These are phyloP conservation scores for Cryptococcus amylolentus DNA, from an alignment of 1,284 basidiomycete genomes.

Conservation along the genomic window DNA sequence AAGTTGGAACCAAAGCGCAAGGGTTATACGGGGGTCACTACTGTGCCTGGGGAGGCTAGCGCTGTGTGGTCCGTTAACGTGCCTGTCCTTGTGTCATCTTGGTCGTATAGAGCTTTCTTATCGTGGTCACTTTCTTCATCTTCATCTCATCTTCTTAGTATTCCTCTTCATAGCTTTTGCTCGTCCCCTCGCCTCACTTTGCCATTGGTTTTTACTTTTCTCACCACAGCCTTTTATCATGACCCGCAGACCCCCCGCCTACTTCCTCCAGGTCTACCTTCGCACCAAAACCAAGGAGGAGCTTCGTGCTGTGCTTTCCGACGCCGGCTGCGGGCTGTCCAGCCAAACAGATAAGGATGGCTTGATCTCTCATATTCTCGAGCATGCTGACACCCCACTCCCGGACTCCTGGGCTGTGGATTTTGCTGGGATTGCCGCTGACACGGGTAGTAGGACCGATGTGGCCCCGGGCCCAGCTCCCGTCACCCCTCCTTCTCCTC, in stretches of 20 bases:
- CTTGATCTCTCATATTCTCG: background rate
- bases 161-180: no score
- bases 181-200: no score
- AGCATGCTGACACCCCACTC: background rate
- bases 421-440: background rate
- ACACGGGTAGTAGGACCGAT: background rate
- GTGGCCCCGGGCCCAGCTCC: background rate
- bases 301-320: background rate
- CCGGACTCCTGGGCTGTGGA: background rate
- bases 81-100: no score
- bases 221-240: no score
- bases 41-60: no score
- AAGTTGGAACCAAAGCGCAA: no score
- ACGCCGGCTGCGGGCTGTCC: background rate
- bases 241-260: background rate
- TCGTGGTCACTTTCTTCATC: no score
- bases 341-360: background rate
- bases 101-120: background rate
- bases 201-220: no score
- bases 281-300: background rate
- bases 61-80: no score
- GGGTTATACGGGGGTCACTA: no score
- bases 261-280: background rate
- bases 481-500: background rate
- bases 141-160: no score